Conservation (phyloP, 2,329 filamentous ascomycete species). For the Colletotrichum tamarilloi region DNA sequence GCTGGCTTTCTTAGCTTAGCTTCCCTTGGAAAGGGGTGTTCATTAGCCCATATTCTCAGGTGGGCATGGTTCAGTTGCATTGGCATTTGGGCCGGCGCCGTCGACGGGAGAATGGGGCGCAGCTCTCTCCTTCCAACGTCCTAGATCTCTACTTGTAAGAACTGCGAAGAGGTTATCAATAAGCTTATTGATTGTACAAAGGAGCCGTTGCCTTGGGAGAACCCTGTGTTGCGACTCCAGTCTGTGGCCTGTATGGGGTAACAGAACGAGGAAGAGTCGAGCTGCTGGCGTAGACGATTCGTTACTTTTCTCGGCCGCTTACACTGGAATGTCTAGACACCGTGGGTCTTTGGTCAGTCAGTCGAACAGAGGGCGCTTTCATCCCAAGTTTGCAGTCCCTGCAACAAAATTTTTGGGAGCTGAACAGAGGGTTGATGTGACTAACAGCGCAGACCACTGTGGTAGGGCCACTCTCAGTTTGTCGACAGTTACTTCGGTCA, state of each 20-base stretch:
- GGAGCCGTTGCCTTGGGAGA: neutral
- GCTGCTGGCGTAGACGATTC: constrained; percentile 8
- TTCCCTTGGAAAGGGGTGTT: neutral
- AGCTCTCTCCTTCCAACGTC: constrained; percentile 7
- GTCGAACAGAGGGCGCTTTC: too few species aligned
- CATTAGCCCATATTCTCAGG: constrained; percentile 20
- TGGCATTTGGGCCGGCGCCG: constrained; percentile 10
- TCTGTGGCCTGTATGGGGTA: neutral
- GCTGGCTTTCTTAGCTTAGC: neutral
- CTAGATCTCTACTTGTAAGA: neutral
- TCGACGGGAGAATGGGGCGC: constrained; percentile 24
- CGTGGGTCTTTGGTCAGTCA: neutral
- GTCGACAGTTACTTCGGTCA: neutral
- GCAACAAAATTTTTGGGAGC: neutral
- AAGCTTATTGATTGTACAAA: constrained; percentile 4
- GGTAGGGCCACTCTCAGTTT: neutral
- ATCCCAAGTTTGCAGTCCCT: neutral
- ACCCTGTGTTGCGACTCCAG: neutral
- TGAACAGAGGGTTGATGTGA: neutral
- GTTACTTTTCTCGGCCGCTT: neutral
- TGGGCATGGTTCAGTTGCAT: constrained; percentile 9
- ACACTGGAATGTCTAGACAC: neutral
- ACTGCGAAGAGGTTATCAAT: neutral
- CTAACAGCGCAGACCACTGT: neutral
- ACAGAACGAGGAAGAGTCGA: neutral